Base-by-base conservation (phyloP, 2,329 filamentous ascomycete species). In the Sarocladium kiliense region DNA sequence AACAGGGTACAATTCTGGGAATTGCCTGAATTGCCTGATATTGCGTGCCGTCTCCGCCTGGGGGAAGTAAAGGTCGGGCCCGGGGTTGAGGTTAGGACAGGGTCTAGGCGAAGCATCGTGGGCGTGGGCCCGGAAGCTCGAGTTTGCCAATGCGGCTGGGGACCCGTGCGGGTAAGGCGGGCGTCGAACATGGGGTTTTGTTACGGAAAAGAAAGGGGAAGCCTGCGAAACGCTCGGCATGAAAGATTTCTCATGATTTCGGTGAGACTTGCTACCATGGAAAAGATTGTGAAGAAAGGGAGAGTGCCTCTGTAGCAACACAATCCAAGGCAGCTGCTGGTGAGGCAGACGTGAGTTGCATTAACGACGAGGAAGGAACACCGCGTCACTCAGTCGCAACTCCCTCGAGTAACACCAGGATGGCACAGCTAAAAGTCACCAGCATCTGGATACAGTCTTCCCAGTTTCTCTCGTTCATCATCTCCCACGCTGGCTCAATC, bases 31-130 rank as follows among this genome's bases (percentile, higher is more conserved):
- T 36, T 34, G 27, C 36, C 19, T 51, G 27, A 51, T 51, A 23
- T 36, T 51, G 27, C 23, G 16, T 34, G 47, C 44, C 25, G 47
- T 18, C 47, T 36, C 47, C 47, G 47, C 47, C 47, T 51, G 47
- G 47, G 47, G 47, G 36, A 51, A 51, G 30, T 14, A 51, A 21
- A 47, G 21, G n/a, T 27, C n/a, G n/a, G n/a, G n/a, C 23, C 47
- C 47, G 30, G 27, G 47, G n/a, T 21, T 51, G 12, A 51, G 27
- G 47, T 51, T 18, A 36, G 47, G 27, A 21, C 27, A 18, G 27
- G 47, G 47, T n/a, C 25, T 18, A 47, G 19, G 47, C 30, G 27
- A 51, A 23, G 27, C 30, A 51, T 51, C 47, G 47, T 51, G 47
- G 44, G 25, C 44, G 7, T 27, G 44, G 47, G 7, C 26, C 47